A percentile compares a stretch with the other conserved stretches of the same genome.
These are phyloP conservation scores for Hamamelis virginiana DNA, from an alignment of 164 flowering plant species.

Conservation along the genomic window DNA sequence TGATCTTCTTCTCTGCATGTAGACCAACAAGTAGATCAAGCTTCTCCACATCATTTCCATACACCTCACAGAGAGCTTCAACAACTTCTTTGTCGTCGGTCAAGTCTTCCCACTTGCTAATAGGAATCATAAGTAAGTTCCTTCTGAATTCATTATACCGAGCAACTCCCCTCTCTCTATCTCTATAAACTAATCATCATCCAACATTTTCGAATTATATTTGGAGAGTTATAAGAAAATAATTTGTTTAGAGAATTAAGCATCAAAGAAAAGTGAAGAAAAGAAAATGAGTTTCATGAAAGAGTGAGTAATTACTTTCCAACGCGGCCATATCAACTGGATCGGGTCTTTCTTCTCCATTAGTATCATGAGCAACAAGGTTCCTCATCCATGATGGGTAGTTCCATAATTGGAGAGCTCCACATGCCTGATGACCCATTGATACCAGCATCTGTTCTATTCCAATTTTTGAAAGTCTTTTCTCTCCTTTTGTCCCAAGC, in stretches of 20 bases:
- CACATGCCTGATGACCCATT: no score
- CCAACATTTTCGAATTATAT: no score
- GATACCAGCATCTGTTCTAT: no score
- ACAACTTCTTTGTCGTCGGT: slow-evolving; percentile 43
- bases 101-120: no score
- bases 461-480: slow-evolving; percentile 36
- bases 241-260: no score
- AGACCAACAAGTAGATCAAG: slow-evolving; percentile 50
- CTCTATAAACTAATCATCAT: slow-evolving; percentile 43
- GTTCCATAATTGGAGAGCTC: slow-evolving; percentile 45
- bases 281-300: no score
- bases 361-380: slow-evolving; percentile 42
- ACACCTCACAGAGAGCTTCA: slow-evolving; percentile 37
- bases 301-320: slow-evolving; percentile 51
- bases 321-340: slow-evolving; percentile 48
- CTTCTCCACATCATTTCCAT: slow-evolving; percentile 50
- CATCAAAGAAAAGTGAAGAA: no score
- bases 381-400: slow-evolving; percentile 56
- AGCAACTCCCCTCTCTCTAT: slow-evolving; percentile 53
- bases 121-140: no score
- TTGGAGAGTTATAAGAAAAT: no score
- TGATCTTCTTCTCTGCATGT: no score
- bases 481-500: slow-evolving; percentile 44
- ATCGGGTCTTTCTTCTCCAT: slow-evolving; percentile 47
- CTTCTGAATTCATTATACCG: slow-evolving; percentile 55